phyloP scores from a whole-genome alignment of 2,329 filamentous ascomycete genomes.

The Xylaria sp. region DNA sequence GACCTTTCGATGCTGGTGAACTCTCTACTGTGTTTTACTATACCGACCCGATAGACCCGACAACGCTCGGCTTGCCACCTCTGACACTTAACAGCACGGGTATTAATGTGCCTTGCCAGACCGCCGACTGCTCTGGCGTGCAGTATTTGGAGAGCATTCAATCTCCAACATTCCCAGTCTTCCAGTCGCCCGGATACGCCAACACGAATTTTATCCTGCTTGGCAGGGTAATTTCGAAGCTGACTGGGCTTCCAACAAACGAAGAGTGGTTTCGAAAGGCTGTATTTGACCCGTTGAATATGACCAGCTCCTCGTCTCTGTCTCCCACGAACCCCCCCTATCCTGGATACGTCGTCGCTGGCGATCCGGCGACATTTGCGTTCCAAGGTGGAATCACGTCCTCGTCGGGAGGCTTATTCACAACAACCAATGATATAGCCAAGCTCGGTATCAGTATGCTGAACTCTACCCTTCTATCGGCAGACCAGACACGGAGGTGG shows the following conservation, averaged over 20 bases:
- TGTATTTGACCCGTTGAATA: constrained; percentile 41
- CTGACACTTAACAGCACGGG: constrained; percentile 32
- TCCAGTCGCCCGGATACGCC: constrained; percentile 43
- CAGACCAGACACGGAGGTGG: constrained; percentile 53
- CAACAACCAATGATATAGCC: constrained; percentile 51
- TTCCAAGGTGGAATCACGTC: constrained; percentile 36
- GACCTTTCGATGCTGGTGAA: constrained; percentile 37
- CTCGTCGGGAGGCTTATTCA: constrained; percentile 50
- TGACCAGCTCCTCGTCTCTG: constrained; percentile 38
- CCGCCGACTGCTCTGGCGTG: constrained; percentile 36
- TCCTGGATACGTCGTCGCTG: constrained; percentile 40
- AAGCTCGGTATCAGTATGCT: constrained; percentile 54
- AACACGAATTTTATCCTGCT: constrained; percentile 46
- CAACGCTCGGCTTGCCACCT: constrained; percentile 33
- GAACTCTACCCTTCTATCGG: constrained; percentile 50
- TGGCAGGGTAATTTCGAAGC: constrained; percentile 40
- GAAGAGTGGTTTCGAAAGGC: constrained; percentile 39
- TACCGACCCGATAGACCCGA: constrained; percentile 28
- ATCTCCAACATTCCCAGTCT: constrained; percentile 42
- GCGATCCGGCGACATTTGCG: constrained; percentile 22
- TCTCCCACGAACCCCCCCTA: constrained; percentile 38
- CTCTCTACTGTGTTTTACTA: constrained; percentile 32
- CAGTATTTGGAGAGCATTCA: constrained; percentile 46
- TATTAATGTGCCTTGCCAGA: constrained; percentile 24
- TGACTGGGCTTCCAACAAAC: constrained; percentile 38